A percentile compares a stretch with the other conserved stretches of the same genome.
phyloP scores from a whole-genome alignment of 306 rosid genomes.

The Cicer bijugum region DNA sequence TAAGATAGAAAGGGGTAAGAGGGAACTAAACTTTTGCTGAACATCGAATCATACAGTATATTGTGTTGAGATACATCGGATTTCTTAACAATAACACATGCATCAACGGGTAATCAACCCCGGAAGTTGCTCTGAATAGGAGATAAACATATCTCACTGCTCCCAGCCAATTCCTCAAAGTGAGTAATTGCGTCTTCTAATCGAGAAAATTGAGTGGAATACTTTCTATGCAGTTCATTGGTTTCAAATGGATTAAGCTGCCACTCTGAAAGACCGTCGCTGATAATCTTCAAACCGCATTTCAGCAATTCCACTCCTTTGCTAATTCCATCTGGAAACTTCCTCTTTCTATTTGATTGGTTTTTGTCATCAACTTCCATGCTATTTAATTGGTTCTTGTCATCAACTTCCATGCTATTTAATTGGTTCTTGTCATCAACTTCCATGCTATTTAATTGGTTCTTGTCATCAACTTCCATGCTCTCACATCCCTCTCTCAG shows the following conservation, averaged over 20 bases:
- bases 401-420: conserved; percentile 54
- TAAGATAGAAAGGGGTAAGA: not conserved
- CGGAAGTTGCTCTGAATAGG: conserved; percentile 25
- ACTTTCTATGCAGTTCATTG: conserved; percentile 55
- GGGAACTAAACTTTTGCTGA: conserved; percentile 6
- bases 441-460: conserved; percentile 50
- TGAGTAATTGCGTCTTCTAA: conserved; percentile 70
- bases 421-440: conserved; percentile 47
- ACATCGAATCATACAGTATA: conserved; percentile 5
- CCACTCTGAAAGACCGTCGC: conserved; percentile 73
- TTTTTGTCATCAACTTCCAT: conserved; percentile 55
- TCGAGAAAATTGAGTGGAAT: conserved; percentile 64
- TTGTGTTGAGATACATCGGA: not conserved
- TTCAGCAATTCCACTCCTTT: conserved; percentile 78
- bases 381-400: conserved; percentile 41
- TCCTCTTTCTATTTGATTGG: conserved; percentile 69
- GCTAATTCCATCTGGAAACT: conserved; percentile 70
- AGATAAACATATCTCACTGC: conserved; percentile 44
- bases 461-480: conserved; percentile 56
- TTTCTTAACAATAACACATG: conserved; percentile 16
- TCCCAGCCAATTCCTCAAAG: conserved; percentile 62
- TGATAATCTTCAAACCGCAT: conserved; percentile 71
- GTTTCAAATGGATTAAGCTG: conserved; percentile 57
- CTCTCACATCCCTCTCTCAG: conserved; percentile 47
- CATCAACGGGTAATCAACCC: conserved; percentile 36